A percentile compares a stretch with the other conserved stretches of the same genome.
These are phyloP conservation scores for Pneumocystis wakefieldiae DNA, from an alignment of 1,139 yeast species.

Conservation along the genomic window DNA sequence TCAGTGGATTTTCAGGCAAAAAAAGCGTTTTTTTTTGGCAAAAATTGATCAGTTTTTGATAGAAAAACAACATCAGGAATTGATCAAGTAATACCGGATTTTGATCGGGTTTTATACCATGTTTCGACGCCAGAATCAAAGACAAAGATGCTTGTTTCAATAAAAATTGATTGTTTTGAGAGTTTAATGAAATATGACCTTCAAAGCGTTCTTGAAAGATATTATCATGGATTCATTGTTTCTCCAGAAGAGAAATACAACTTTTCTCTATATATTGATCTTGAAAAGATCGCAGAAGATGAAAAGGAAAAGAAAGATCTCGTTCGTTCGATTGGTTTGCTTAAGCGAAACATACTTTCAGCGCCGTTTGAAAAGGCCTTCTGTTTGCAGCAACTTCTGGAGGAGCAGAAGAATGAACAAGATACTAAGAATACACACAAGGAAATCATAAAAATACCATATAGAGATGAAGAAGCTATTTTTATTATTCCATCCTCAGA, in stretches of 20 bases:
- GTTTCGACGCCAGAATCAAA: constrained; percentile 67
- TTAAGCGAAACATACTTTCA: constrained; percentile 78
- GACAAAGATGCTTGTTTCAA: constrained; percentile 48
- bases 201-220: constrained; percentile 28
- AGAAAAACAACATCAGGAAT: constrained; percentile 40
- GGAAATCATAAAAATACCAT: constrained; percentile 58
- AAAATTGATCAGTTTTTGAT: constrained; percentile 17
- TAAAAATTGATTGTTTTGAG: constrained; percentile 60
- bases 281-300: constrained; percentile 27
- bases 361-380: constrained; percentile 89
- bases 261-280: constrained; percentile 58
- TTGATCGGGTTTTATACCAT: constrained; percentile 90
- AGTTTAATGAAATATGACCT: constrained; percentile 57
- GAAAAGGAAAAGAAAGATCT: not conserved
- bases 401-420: constrained; percentile 34
- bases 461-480: constrained; percentile 87
- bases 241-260: constrained; percentile 62
- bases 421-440: constrained; percentile 22
- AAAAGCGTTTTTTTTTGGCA: not conserved
- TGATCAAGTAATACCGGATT: constrained; percentile 84
- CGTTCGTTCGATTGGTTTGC: constrained; percentile 22
- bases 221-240: constrained; percentile 30
- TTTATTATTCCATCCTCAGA: constrained; percentile 86
- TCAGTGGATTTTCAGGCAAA: not conserved
- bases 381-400: constrained; percentile 52